Base-by-base conservation (phyloP, 2,329 filamentous ascomycete genomes). In the Alternaria hordeiaustralica region DNA sequence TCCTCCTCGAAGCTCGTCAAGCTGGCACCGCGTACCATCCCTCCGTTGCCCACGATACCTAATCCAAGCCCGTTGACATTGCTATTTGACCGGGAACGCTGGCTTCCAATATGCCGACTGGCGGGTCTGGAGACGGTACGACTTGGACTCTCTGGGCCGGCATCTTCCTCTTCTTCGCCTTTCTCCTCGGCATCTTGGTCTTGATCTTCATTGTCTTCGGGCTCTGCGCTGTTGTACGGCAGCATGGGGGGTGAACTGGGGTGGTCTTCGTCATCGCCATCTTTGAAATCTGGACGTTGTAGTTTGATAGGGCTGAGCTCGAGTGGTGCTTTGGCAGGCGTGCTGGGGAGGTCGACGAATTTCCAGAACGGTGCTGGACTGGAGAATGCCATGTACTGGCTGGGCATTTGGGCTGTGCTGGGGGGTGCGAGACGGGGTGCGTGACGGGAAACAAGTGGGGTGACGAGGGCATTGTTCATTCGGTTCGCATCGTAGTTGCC, bases 341-440 rank as follows among this genome's bases (percentile, higher is more conserved):
- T 94, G 78, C 89, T 92, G 25, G 88, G 87, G 63, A 93, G 87
- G 68, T 94, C 91, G 44, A 91, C 89, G 79, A 92, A 96, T 78
- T 92, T 94, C 93, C 93, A 96, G 79, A 96, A 96, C 0, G 92
- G 92, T 1, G 93, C 93, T 0, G 93, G 93, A 30, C 91, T 94
- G 71, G 90, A 93, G 49, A 93, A 94, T 33, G 92, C 92, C 87
- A 95, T 93, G 78, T 93, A 92, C 74, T 94, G 91, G 75, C 91
- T 94, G 10, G 93, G 93, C 59, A 92, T 86, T 75, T 94, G 91
- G 6, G 91, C 89, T 6, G 92, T 95, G 73, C 91, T 94, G 0
- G 92, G 92, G 28, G 93, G 93, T 1, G 90, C 92, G 44, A 95
- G 85, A 70, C 87, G 88, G 28, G 92, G 92, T 65, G 92, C 88